phyloP scores from a whole-genome alignment of 805 yeast genomes.

The Lipomyces japonicus region DNA sequence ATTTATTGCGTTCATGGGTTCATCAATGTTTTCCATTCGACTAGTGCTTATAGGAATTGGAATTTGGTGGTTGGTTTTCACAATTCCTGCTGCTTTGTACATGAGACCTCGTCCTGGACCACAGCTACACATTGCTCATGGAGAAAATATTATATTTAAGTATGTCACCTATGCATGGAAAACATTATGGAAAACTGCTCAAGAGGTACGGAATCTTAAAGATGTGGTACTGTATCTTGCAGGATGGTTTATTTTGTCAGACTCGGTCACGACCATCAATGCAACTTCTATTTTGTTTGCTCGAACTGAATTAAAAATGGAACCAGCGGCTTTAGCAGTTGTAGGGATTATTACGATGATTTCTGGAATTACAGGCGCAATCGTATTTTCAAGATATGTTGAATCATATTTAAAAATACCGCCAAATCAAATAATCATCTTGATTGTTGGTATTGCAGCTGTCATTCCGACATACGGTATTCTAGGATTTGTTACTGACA shows the following conservation, averaged over 20 bases:
- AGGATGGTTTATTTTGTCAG: constrained; percentile 76
- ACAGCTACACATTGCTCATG: constrained; percentile 31
- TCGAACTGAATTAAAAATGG: constrained; percentile 64
- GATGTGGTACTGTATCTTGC: constrained; percentile 64
- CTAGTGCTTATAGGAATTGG: constrained; percentile 63
- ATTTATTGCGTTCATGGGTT: constrained; percentile 44
- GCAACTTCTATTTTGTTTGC: constrained; percentile 77
- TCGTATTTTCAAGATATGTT: constrained; percentile 37
- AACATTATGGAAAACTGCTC: constrained; percentile 53
- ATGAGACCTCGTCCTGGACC: constrained; percentile 48
- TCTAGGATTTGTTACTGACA: constrained; percentile 54
- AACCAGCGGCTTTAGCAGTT: constrained; percentile 58
- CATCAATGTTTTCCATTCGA: constrained; percentile 47
- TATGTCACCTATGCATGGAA: constrained; percentile 60
- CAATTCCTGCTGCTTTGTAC: constrained; percentile 53
- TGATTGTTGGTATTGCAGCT: constrained; percentile 57
- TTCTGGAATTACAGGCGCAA: constrained; percentile 66
- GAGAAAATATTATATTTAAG: constrained; percentile 28
- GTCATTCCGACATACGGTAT: constrained; percentile 70
- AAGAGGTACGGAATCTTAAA: constrained; percentile 54
- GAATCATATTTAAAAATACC: constrained; percentile 17
- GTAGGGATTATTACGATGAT: constrained; percentile 64
- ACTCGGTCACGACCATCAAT: constrained; percentile 72
- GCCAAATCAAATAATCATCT: constrained; percentile 50
- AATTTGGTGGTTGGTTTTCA: constrained; percentile 73